Conservation (phyloP, 2,329 filamentous ascomycete genomes). For the Ophiognomonia clavigignenti-juglandacearum region DNA sequence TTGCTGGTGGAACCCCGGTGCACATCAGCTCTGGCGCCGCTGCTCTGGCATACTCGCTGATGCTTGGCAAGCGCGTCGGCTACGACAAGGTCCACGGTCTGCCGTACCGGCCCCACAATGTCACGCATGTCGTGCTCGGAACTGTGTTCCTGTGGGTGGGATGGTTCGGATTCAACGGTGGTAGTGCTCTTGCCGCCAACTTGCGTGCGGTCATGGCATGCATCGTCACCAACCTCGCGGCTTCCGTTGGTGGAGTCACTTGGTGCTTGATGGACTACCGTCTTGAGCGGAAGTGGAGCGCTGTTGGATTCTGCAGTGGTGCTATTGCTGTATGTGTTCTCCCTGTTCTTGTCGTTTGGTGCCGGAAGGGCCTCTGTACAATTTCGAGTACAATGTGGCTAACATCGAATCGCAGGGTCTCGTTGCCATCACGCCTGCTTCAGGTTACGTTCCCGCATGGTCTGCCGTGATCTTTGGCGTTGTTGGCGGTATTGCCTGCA, state of each 20-base stretch:
- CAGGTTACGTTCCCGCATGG: slow-evolving; percentile 72
- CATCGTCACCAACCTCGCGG: slow-evolving; percentile 82
- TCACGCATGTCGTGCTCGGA: slow-evolving; percentile 68
- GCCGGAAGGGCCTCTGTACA: too few species aligned
- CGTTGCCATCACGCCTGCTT: slow-evolving; percentile 80
- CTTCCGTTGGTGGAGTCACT: slow-evolving; percentile 73
- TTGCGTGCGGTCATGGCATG: slow-evolving; percentile 85
- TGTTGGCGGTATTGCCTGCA: slow-evolving; percentile 62
- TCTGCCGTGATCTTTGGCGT: slow-evolving; percentile 55
- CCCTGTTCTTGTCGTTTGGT: too few species aligned
- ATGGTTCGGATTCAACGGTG: slow-evolving; percentile 96
- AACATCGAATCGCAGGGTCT: slow-evolving; percentile 47
- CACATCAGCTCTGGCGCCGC: slow-evolving; percentile 70
- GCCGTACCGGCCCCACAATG: slow-evolving; percentile 67
- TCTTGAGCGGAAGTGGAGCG: slow-evolving; percentile 89
- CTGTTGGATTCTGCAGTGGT: slow-evolving; percentile 89
- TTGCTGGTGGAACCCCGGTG: slow-evolving; percentile 70
- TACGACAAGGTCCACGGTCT: slow-evolving; percentile 57
- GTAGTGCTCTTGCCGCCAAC: slow-evolving; percentile 75
- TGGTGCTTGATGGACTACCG: slow-evolving; percentile 87
- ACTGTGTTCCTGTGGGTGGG: slow-evolving; percentile 83
- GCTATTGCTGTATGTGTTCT: slow-evolving; percentile 54
- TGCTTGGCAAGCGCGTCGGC: slow-evolving; percentile 65
- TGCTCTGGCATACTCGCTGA: slow-evolving; percentile 67
- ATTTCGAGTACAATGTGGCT: too few species aligned